Conservation (phyloP, 768 basidiomycete genomes). For the Auriscalpium orientale region DNA sequence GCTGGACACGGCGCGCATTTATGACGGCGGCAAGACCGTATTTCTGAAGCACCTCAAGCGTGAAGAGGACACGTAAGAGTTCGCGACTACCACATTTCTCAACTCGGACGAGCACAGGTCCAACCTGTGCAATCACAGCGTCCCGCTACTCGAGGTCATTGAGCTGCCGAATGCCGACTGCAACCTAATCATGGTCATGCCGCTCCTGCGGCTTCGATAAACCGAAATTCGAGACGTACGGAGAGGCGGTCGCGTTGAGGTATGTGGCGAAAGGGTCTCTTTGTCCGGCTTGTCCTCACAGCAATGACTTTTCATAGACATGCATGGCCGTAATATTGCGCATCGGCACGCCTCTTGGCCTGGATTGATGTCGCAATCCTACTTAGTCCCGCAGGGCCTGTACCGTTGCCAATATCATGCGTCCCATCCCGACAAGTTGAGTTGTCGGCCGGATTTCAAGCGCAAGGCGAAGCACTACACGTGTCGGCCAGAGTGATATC, state of each 20-base stretch:
- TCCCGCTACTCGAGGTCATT: constrained; percentile 14
- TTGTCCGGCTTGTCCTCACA: constrained; percentile 13
- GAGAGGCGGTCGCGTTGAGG: constrained; percentile 18
- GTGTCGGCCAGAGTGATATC: constrained; percentile 20
- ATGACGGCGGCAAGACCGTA: too few relatives aligned
- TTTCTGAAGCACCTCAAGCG: too few relatives aligned
- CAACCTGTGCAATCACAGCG: constrained; percentile 18
- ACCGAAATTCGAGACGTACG: constrained; percentile 19
- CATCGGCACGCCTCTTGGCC: constrained; percentile 11
- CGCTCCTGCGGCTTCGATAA: constrained; percentile 15
- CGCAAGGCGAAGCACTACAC: constrained; percentile 11
- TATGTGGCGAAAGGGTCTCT: constrained; percentile 6
- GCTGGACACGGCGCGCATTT: too few relatives aligned
- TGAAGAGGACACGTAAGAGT: constrained; percentile 4
- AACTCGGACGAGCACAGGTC: not conserved
- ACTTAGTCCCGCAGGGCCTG: not conserved
- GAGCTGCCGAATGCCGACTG: constrained; percentile 7
- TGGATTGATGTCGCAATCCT: not conserved
- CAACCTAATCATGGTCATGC: constrained; percentile 14
- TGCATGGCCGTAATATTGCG: constrained; percentile 16
- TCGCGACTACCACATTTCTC: constrained; percentile 1
- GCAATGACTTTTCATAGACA: constrained; percentile 15
- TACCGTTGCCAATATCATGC: constrained; percentile 8
- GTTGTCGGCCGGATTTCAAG: not conserved
- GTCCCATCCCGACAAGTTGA: constrained; percentile 2